phyloP scores from a whole-genome alignment of 106 monocot genomes.

The Dioscorea dumetorum region DNA sequence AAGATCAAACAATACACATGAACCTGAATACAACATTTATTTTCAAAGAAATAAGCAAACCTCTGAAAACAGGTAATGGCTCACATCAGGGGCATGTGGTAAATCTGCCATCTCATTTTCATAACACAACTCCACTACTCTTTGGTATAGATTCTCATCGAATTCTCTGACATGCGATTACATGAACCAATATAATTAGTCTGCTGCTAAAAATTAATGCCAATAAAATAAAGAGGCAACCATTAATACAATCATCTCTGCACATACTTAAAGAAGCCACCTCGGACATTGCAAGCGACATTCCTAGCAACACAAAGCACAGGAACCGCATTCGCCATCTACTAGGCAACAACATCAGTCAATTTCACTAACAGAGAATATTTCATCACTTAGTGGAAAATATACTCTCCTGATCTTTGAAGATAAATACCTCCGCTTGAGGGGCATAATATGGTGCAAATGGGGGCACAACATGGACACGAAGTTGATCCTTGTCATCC shows the following conservation, averaged over 20 bases:
- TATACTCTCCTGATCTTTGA: neutral
- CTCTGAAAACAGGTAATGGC: constrained; percentile 75
- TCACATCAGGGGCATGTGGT: constrained; percentile 76
- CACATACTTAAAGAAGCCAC: constrained; percentile 81
- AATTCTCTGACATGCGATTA: constrained; percentile 57
- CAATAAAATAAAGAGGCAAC: no score
- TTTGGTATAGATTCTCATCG: constrained; percentile 67
- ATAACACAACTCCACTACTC: constrained; percentile 58
- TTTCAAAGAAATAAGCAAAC: constrained; percentile 18
- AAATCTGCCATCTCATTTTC: constrained; percentile 75
- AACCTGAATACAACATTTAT: neutral
- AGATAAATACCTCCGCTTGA: constrained; percentile 69
- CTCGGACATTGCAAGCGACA: constrained; percentile 95
- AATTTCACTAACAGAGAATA: neutral
- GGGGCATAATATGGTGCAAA: constrained; percentile 96
- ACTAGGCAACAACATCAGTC: neutral
- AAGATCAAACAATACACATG: neutral
- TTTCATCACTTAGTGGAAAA: neutral
- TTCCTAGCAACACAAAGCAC: constrained; percentile 94
- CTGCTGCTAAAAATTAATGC: no score
- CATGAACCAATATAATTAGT: no score
- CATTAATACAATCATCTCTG: neutral
- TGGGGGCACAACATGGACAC: constrained; percentile 92
- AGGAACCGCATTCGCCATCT: constrained; percentile 76
- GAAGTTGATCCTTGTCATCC: constrained; percentile 87